Base-by-base conservation (phyloP, 148 eudicot genomes). In the Simmondsia chinensis region DNA sequence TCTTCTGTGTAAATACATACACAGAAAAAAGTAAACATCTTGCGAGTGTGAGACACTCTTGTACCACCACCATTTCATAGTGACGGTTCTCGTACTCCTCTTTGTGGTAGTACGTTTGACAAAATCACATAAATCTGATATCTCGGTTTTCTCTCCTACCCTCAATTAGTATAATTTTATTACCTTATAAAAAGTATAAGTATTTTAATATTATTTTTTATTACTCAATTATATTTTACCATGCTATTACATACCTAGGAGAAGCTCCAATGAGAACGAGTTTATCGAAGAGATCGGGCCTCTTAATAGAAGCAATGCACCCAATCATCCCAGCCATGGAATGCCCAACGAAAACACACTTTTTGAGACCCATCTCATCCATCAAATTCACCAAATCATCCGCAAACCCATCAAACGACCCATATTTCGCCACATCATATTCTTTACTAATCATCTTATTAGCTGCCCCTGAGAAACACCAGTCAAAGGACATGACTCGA, bases 281-380 rank as follows among this genome's bases (percentile, higher is more conserved):
- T 36, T 69, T 72, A 27, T 68, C 67, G 36, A 87, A 87, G 24
- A 87, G 85, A 2, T 68, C 60, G 34, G 96, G 96, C 43, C 76
- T 83, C 54, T 72, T 83, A 4, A 72, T 56, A 24, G 96, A 83
- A 63, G 96, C 94, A 68, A 83, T 60, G 64, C 96, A 87, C 17
- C 96, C 96, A 46, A 87, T 66, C 71, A 80, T 83, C 7, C 63
- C 80, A 37, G 96, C 69, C 94, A 87, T 87, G 14, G 96, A 87
- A 60, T 87, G 96, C 0, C 87, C 94, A 33, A 88, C 73, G 54
- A 69, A 73, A 11, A 80, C 64, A 31, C 65, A 59, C 1, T 80
- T 65, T n/a, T 44, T 54, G 15, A 83, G 21, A 3, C 60, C 67
- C 77, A 88, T 57, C 64, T 83, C 97, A 12, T 88, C 97, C 48